A percentile compares a stretch with the other conserved stretches of the same genome.
Evolutionary conservation across 2,329 filamentous ascomycete genomes (phyloP).

Genomic region (Penicillium sp.): DNA sequence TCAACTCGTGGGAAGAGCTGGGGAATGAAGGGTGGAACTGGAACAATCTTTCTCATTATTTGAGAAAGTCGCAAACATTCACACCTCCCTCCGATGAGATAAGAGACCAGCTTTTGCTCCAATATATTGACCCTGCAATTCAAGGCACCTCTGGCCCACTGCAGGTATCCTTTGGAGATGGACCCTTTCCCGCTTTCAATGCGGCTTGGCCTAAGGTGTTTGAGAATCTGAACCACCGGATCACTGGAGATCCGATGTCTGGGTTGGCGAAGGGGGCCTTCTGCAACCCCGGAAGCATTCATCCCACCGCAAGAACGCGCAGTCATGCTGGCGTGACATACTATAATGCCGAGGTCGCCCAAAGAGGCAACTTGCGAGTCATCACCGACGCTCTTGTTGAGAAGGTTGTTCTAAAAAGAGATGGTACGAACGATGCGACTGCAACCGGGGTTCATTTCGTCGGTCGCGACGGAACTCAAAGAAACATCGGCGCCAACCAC

Average conservation of each 20-base stretch:
- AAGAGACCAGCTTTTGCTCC: neutral
- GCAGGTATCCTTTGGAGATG: conserved; percentile 10
- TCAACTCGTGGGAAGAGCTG: conserved; percentile 47
- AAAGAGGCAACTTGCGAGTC: conserved; percentile 17
- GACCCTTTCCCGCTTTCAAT: conserved; percentile 21
- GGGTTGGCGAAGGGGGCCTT: conserved; percentile 15
- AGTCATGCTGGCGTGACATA: conserved; percentile 22
- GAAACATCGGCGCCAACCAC: conserved; percentile 32
- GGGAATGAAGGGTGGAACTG: conserved; percentile 50
- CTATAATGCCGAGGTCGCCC: conserved; percentile 4
- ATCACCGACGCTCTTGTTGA: conserved; percentile 17
- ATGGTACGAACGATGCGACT: neutral
- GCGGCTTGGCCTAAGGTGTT: conserved; percentile 18
- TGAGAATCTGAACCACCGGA: conserved; percentile 13
- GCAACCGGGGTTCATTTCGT: conserved; percentile 23
- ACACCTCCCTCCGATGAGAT: conserved; percentile 17
- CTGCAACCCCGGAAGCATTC: conserved; percentile 12
- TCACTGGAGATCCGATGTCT: conserved; percentile 17
- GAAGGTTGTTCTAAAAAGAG: conserved; percentile 13
- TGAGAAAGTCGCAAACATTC: conserved; percentile 43
- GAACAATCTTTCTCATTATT: conserved; percentile 49
- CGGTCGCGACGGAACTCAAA: conserved; percentile 17
- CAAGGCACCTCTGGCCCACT: conserved; percentile 11
- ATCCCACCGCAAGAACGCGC: conserved; percentile 15
- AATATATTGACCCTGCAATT: neutral